Evolutionary conservation across 345 rosid species (phyloP).

Genomic region (Camelina neglecta): DNA sequence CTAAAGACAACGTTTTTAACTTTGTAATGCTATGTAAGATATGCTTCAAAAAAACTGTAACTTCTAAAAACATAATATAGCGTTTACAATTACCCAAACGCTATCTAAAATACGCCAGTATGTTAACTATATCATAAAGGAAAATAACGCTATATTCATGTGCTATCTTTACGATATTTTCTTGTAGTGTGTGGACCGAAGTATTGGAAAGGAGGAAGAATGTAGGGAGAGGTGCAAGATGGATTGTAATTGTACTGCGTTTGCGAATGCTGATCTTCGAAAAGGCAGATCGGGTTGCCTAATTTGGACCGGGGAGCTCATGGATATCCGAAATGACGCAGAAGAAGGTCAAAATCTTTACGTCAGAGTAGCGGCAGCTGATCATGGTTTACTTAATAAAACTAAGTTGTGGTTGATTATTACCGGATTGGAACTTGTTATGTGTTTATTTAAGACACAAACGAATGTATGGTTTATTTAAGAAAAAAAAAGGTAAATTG

Average conservation of each 20-base stretch:
- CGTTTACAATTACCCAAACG: no score
- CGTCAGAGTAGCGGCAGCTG: constrained; percentile 68
- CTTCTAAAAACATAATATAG: no score
- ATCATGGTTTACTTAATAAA: constrained; percentile 48
- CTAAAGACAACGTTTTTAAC: no score
- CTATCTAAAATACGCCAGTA: no score
- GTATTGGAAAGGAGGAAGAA: constrained; percentile 32
- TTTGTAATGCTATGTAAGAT: no score
- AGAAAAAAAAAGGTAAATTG: neutral
- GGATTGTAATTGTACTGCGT: constrained; percentile 55
- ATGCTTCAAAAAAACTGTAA: no score
- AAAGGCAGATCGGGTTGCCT: constrained; percentile 51
- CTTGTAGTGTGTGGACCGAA: constrained; percentile 51
- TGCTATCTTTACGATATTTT: no score
- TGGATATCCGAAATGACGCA: constrained; percentile 36
- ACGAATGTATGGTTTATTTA: constrained; percentile 4
- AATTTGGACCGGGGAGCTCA: constrained; percentile 48
- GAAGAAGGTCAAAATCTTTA: constrained; percentile 68
- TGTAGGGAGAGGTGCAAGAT: constrained; percentile 44
- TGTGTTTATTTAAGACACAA: neutral
- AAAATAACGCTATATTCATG: no score
- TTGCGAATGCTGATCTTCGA: constrained; percentile 39
- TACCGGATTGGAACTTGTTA: neutral
- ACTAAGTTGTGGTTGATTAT: neutral
- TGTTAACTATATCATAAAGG: no score